These are phyloP conservation scores for Mortierella polycephala DNA, from an alignment of 371 early-diverging fungal species.

Conservation along the genomic window DNA sequence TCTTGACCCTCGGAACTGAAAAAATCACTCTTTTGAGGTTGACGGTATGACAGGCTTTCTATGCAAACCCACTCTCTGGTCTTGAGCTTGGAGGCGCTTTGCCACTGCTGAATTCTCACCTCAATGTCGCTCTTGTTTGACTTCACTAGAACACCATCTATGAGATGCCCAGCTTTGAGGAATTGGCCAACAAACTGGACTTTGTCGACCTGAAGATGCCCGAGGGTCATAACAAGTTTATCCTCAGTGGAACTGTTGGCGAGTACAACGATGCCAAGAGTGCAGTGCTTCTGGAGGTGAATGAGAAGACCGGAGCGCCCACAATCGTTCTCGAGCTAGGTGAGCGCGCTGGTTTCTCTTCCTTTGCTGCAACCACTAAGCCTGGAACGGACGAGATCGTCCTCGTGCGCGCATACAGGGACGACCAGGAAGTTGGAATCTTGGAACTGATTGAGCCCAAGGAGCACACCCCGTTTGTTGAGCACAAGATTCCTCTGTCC, in stretches of 20 bases:
- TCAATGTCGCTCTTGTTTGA: background rate
- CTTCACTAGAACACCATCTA: constrained; percentile 14
- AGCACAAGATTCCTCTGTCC: constrained; percentile 21
- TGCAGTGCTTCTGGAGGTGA: constrained; percentile 24
- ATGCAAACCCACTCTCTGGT: too few species aligned
- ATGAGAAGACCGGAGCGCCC: constrained; percentile 21
- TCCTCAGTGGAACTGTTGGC: constrained; percentile 43
- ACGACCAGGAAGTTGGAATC: constrained; percentile 18
- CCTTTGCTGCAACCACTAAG: constrained; percentile 31
- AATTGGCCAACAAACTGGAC: constrained; percentile 23
- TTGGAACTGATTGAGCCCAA: constrained; percentile 32
- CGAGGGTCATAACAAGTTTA: constrained; percentile 33
- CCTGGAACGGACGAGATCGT: constrained; percentile 43
- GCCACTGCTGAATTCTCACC: background rate
- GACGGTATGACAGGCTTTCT: constrained; percentile 11
- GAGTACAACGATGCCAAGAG: constrained; percentile 45
- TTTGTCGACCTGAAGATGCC: constrained; percentile 27
- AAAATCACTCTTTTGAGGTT: constrained; percentile 14
- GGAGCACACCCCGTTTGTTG: constrained; percentile 8
- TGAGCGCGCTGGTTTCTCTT: constrained; percentile 43
- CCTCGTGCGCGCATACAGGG: constrained; percentile 33
- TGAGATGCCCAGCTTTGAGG: constrained; percentile 19
- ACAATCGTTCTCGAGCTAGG: constrained; percentile 29
- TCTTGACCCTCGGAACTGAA: constrained; percentile 45
- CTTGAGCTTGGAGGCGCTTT: too few species aligned